These are phyloP conservation scores for Chrysoporthe puriensis DNA, from an alignment of 2,329 filamentous ascomycete genomes.

Conservation along the genomic window DNA sequence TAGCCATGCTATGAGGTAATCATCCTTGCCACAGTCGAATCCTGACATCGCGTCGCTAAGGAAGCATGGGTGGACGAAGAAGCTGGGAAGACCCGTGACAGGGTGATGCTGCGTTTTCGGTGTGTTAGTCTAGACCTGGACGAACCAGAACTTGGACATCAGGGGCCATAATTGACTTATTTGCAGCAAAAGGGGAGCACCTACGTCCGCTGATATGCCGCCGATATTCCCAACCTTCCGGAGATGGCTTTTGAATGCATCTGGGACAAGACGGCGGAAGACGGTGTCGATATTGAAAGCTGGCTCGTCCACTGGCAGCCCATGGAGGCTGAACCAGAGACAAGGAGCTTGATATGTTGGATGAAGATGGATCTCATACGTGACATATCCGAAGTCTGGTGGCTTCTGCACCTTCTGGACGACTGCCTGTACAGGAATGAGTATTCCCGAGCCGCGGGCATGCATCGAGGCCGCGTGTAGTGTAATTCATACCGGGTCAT, in stretches of 20 bases:
- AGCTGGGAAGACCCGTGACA: slow-evolving; percentile 73
- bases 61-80: slow-evolving; percentile 92
- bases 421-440: slow-evolving; percentile 42
- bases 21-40: slow-evolving; percentile 63
- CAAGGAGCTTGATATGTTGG: slow-evolving; percentile 76
- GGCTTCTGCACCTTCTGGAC: slow-evolving; percentile 39
- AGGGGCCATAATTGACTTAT: slow-evolving; percentile 35
- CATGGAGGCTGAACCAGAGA: slow-evolving; percentile 73
- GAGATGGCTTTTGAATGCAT: slow-evolving; percentile 64
- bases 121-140: slow-evolving; percentile 46
- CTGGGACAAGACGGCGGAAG: slow-evolving; percentile 71
- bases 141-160: slow-evolving; percentile 20
- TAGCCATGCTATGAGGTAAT: slow-evolving; percentile 87
- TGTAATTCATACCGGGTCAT: slow-evolving; percentile 51
- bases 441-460: neutral
- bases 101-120: slow-evolving; percentile 74
- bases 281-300: slow-evolving; percentile 69
- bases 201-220: slow-evolving; percentile 76
- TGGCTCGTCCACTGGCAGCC: slow-evolving; percentile 57
- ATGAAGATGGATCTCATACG: slow-evolving; percentile 76
- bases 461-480: neutral
- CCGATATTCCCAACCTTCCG: slow-evolving; percentile 67
- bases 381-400: slow-evolving; percentile 53
- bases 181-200: slow-evolving; percentile 44
- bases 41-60: slow-evolving; percentile 78